Evolutionary conservation across 129 eudicot species (phyloP), one percentile per base, ranked within the genome.

Genomic region (Cynara cardunculus): DNA sequence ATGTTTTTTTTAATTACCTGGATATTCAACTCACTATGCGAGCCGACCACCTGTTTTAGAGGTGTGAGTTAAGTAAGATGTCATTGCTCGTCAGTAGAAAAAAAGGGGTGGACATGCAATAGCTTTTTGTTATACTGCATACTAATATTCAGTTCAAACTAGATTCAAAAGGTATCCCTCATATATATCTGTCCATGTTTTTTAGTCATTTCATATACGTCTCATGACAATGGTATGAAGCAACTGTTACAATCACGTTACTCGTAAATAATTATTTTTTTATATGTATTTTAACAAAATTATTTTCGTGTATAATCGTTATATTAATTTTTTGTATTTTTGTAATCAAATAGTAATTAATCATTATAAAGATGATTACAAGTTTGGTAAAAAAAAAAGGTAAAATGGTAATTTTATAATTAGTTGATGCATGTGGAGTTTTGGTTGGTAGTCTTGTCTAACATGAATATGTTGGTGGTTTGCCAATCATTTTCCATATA

Each of bases 401-500:
- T 56, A 56, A 24, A n/a, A 5, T 56, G 65, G 65, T 56, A 56
- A 56, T 56, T 56, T 56, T 56, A 56, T 56, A 18, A 56, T 56
- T 64, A 64, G 69, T 22, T 64, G 39, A 39, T 37, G 46, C 66
- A 69, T 78, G 46, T 19, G 65, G 27, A 26, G 27, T 78, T 69
- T 78, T 37, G 82, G 74, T 78, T 26, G 10, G 44, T 1, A 4
- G 81, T 78, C 75, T 37, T 78, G 67, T 78, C 75, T 69, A 18
- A 18, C 64, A 68, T 78, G 6, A 78, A 19, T 78, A 41, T 68
- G 82, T 78, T 78, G 75, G 82, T 78, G 68, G 81, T 35, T 77
- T 66, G 74, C 70, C 73, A 66, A 39, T 77, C 81, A 37, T 39
- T 39, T 77, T 66, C 61, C 16, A 25, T 25, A 37, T 24, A 61